Evolutionary conservation across 164 flowering plant genomes (phyloP).

Genomic region (Annona cherimola): DNA sequence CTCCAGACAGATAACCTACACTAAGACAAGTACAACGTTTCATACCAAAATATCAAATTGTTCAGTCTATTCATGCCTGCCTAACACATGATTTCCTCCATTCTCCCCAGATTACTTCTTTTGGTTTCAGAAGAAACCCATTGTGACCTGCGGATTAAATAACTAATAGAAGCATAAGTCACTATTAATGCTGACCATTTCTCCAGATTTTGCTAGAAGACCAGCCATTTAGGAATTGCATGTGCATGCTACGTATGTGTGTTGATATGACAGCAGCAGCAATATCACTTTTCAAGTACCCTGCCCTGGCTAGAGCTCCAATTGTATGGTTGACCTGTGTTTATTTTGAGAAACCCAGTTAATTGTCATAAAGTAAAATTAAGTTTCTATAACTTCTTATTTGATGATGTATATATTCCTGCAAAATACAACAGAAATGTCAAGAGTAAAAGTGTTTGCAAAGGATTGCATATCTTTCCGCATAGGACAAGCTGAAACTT

Average conservation of each 20-base stretch:
- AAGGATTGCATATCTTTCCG: not conserved
- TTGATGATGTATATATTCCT: not conserved
- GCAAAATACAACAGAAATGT: not conserved
- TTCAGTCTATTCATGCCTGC: not conserved
- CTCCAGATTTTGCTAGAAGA: conserved; percentile 79
- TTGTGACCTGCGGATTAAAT: not conserved
- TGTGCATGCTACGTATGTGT: conserved; percentile 90
- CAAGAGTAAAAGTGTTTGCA: not conserved
- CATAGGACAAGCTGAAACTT: not conserved
- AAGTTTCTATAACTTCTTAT: not conserved
- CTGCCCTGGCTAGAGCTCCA: conserved; percentile 93
- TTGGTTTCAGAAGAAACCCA: not conserved
- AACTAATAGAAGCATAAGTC: not conserved
- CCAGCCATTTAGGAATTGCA: conserved; percentile 98
- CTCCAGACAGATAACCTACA: conserved; percentile 93
- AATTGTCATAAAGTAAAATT: not conserved
- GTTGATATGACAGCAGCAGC: conserved; percentile 83
- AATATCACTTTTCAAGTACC: conserved; percentile 62
- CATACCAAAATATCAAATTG: not conserved
- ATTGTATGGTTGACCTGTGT: conserved; percentile 91
- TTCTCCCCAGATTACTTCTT: not conserved
- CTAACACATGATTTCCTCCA: not conserved
- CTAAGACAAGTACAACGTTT: conserved; percentile 1
- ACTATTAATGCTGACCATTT: conserved; percentile 53
- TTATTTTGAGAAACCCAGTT: not conserved